Evolutionary conservation across 2,329 filamentous ascomycete species (phyloP), one percentile per base, ranked within the genome.

Genomic region (Exophiala xenobiotica): DNA sequence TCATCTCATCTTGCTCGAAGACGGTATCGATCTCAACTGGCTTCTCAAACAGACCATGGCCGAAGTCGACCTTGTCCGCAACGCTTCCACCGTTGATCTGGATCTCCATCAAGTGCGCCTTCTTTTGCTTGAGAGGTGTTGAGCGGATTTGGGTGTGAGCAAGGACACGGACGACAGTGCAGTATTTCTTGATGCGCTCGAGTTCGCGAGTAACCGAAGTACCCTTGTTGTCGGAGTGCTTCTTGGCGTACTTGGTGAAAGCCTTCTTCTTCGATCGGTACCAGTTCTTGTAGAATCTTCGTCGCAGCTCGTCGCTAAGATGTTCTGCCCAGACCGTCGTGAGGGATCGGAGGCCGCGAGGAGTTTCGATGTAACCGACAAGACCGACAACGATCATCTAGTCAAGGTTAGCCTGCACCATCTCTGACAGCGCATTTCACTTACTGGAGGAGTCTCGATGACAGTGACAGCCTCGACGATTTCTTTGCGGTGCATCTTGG

Each of bases 261-360:
- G 93, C 93, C 92, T 99, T 99, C 90, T 96, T 97, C 91, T 99
- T 99, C 85, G 86, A 90, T 88, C 96, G 96, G 88, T 99, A 99
- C 93, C 93, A 99, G 88, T 99, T 99, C 90, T 97, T 97, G 89
- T 99, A 99, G 90, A 99, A 99, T 74, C 93, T 89, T 72, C 93
- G 89, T 87, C 96, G 96, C 78, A 99, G 74, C 81, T 97, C 93
- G 78, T 99, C 93, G 79, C 88, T 89, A 78, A 99, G 78, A 78
- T 99, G 93, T 86, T 97, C 93, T 72, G 93, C 93, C 93, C 93
- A 99, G 75, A 99, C 90, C 73, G 93, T 97, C 76, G 91, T 96
- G 78, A 99, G 90, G 65, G 93, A 99, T 77, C 93, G 92, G 71
- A 99, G 90, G 80, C 93, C 93, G 71, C 93, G 93, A 77, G 93